These are phyloP conservation scores for Fusarium metavorans DNA, from an alignment of 2,329 filamentous ascomycete genomes.

Conservation along the genomic window DNA sequence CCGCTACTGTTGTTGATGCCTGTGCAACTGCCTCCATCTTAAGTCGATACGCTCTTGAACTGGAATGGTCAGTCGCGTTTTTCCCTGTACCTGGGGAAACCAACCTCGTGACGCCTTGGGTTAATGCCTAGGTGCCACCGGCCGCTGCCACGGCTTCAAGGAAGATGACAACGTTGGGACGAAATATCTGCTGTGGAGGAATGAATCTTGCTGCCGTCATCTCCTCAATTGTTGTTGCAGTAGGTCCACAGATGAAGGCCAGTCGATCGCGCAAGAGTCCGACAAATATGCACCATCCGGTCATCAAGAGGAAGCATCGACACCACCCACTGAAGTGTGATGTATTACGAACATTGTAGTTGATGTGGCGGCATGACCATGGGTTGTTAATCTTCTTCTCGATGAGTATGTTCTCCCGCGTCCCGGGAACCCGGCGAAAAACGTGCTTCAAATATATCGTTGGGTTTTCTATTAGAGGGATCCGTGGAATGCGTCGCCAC, in stretches of 20 bases:
- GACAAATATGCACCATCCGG: constrained; percentile 19
- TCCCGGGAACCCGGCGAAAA: neutral
- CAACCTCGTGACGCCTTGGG: constrained; percentile 40
- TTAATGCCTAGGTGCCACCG: constrained; percentile 27
- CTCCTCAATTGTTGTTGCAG: neutral
- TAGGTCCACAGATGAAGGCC: constrained; percentile 4
- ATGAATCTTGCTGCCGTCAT: neutral
- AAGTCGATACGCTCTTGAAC: constrained; percentile 35
- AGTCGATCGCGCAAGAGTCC: constrained; percentile 18
- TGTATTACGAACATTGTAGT: constrained; percentile 20
- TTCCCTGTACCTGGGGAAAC: neutral
- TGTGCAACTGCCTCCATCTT: constrained; percentile 39
- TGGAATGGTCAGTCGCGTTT: constrained; percentile 8
- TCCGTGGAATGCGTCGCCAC: neutral
- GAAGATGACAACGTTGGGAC: constrained; percentile 11
- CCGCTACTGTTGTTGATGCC: constrained; percentile 29
- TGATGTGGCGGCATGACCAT: constrained; percentile 18
- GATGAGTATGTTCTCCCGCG: constrained; percentile 2
- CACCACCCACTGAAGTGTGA: neutral
- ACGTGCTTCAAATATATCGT: neutral
- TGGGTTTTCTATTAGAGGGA: neutral
- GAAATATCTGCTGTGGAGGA: neutral
- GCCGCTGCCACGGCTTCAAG: constrained; percentile 18
- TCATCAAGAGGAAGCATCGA: constrained; percentile 11
- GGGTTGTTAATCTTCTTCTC: constrained; percentile 38